These are phyloP conservation scores for Ascochyta lentis DNA, from an alignment of 2,329 filamentous ascomycete genomes.

Conservation along the genomic window DNA sequence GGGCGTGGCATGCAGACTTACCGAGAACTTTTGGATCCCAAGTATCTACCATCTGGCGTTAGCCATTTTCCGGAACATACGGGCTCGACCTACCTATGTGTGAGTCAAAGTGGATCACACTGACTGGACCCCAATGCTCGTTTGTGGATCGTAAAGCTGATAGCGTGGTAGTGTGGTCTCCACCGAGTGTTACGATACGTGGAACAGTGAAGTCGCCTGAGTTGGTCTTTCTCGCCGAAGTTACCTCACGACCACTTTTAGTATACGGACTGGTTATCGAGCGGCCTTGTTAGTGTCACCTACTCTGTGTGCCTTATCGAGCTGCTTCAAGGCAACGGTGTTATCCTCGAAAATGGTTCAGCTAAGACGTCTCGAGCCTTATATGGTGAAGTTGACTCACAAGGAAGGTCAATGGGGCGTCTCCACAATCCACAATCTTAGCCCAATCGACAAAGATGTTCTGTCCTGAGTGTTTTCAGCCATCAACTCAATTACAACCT, in stretches of 20 bases:
- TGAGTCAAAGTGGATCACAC: slow-evolving; percentile 65
- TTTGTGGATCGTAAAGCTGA: slow-evolving; percentile 59
- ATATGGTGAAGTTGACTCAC: slow-evolving; percentile 29
- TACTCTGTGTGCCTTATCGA: slow-evolving; percentile 60
- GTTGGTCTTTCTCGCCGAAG: slow-evolving; percentile 57
- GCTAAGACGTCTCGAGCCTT: not conserved
- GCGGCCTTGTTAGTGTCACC: slow-evolving; percentile 8
- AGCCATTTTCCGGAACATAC: not conserved
- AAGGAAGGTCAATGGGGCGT: slow-evolving; percentile 59
- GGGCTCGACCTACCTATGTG: slow-evolving; percentile 51
- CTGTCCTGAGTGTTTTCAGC: slow-evolving; percentile 30
- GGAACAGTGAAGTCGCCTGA: slow-evolving; percentile 54
- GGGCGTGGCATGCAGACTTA: slow-evolving; percentile 25
- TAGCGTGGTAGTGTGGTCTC: slow-evolving; percentile 64
- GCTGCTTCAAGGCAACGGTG: slow-evolving; percentile 61
- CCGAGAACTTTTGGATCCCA: slow-evolving; percentile 63
- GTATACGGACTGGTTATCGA: not conserved
- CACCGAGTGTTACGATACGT: slow-evolving; percentile 61
- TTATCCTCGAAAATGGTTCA: slow-evolving; percentile 52
- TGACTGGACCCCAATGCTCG: slow-evolving; percentile 60
- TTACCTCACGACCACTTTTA: slow-evolving; percentile 37
- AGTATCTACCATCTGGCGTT: slow-evolving; percentile 52
- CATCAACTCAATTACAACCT: not conserved
- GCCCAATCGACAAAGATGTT: slow-evolving; percentile 58
- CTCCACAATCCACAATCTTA: slow-evolving; percentile 62